Evolutionary conservation across 1,284 basidiomycete species (phyloP).

Genomic region (Psilocybe mexicana): DNA sequence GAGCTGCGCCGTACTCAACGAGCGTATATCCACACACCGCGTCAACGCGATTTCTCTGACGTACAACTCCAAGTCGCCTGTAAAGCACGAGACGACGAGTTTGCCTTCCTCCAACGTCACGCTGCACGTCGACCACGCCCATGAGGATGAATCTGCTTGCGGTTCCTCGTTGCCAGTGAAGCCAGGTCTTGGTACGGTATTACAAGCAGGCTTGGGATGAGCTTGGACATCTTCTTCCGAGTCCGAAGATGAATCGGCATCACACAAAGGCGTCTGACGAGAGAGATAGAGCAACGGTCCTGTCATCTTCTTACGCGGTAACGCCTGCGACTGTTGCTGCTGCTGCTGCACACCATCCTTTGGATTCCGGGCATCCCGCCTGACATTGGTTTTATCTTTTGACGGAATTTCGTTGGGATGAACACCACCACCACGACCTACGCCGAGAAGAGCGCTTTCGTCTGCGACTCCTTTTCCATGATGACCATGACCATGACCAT

Average conservation of each 20-base stretch:
- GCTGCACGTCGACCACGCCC: constrained; percentile 54
- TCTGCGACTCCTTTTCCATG: not conserved
- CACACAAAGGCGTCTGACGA: no score
- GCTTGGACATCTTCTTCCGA: not conserved
- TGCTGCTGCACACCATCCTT: no score
- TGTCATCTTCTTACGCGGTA: constrained; percentile 16
- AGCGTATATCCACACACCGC: constrained; percentile 62
- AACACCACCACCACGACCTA: no score
- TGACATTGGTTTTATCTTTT: no score
- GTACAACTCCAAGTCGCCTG: constrained; percentile 24
- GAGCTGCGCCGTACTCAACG: constrained; percentile 47
- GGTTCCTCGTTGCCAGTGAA: no score
- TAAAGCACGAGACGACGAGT: constrained; percentile 47
- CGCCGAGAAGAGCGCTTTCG: not conserved
- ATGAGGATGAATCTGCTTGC: not conserved
- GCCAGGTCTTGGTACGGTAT: no score
- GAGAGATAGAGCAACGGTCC: constrained; percentile 22
- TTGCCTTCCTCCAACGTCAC: constrained; percentile 48
- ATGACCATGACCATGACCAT: constrained; percentile 12
- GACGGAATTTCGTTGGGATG: not conserved
- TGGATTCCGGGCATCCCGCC: no score
- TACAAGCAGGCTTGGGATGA: no score
- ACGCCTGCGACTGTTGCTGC: no score
- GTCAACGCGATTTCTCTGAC: constrained; percentile 49
- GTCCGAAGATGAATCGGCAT: not conserved